A percentile compares a stretch with the other conserved stretches of the same genome.
These are phyloP conservation scores for Colletotrichum shisoi DNA, from an alignment of 2,329 filamentous ascomycete species.

Conservation along the genomic window DNA sequence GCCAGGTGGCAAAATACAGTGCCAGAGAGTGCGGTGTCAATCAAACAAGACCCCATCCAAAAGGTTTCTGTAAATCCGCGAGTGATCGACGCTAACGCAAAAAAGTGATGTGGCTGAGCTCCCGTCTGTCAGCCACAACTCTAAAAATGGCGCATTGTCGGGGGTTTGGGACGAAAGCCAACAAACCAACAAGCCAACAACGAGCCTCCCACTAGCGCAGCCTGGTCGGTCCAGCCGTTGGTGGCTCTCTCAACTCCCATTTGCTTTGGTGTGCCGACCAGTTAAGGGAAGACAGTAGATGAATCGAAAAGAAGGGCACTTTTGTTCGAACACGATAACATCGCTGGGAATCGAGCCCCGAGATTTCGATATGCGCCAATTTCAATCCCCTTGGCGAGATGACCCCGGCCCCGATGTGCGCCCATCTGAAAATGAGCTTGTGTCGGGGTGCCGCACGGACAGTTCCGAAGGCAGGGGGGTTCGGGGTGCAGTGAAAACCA, in stretches of 20 bases:
- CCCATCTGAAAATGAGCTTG: conserved; percentile 34
- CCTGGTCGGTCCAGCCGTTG: background rate
- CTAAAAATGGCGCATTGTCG: conserved; percentile 37
- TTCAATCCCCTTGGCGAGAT: conserved; percentile 7
- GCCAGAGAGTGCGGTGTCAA: conserved; percentile 8
- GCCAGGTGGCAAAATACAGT: too few relatives aligned
- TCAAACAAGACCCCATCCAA: conserved; percentile 20
- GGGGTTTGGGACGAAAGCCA: conserved; percentile 21
- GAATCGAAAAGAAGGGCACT: background rate
- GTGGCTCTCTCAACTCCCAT: background rate
- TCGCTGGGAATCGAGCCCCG: background rate
- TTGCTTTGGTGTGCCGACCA: too few relatives aligned
- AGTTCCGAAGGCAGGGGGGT: conserved; percentile 27
- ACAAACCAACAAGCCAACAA: background rate
- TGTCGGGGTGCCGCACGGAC: conserved; percentile 35
- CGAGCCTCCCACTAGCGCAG: conserved; percentile 7
- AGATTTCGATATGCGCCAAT: background rate
- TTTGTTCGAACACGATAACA: too few relatives aligned
- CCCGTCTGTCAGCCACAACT: conserved; percentile 38
- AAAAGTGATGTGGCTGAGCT: conserved; percentile 33
- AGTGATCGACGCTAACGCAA: conserved; percentile 38
- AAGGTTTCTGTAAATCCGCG: conserved; percentile 28
- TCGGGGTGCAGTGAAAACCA: conserved; percentile 10
- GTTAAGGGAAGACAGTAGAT: background rate
- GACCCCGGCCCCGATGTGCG: conserved; percentile 21